These are phyloP conservation scores for Castanea crenata DNA, from an alignment of 306 rosid genomes.

Conservation along the genomic window DNA sequence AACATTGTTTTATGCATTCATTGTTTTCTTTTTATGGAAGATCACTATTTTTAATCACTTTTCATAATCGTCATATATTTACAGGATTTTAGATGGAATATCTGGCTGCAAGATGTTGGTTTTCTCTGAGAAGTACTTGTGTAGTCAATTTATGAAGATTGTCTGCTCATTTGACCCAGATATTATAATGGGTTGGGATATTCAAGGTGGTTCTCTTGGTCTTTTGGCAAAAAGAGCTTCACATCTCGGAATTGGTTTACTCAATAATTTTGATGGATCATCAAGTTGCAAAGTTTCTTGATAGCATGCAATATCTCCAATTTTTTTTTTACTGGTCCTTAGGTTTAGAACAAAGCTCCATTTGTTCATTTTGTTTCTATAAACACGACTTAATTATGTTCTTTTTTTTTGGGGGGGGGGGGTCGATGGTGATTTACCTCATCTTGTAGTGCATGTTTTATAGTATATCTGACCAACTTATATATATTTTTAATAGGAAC, in stretches of 20 bases:
- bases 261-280: constrained; percentile 28
- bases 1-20: background rate
- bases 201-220: constrained; percentile 63
- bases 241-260: constrained; percentile 68
- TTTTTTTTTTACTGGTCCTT: background rate
- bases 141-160: too few relatives aligned
- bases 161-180: too few relatives aligned
- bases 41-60: too few relatives aligned
- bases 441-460: too few relatives aligned
- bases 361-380: background rate
- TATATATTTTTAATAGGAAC: too few relatives aligned
- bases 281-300: constrained; percentile 45
- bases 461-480: too few relatives aligned
- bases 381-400: background rate
- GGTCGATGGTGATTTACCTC: too few relatives aligned
- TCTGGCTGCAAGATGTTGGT: too few relatives aligned
- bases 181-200: too few relatives aligned
- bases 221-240: constrained; percentile 91
- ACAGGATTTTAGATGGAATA: too few relatives aligned
- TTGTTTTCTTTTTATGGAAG: background rate
- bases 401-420: background rate
- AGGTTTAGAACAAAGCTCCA: background rate
- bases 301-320: constrained; percentile 2
- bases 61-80: too few relatives aligned
- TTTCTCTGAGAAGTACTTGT: too few relatives aligned